Base-by-base conservation (phyloP, 2,329 filamentous ascomycete species). In the Beauveria bassiana region DNA sequence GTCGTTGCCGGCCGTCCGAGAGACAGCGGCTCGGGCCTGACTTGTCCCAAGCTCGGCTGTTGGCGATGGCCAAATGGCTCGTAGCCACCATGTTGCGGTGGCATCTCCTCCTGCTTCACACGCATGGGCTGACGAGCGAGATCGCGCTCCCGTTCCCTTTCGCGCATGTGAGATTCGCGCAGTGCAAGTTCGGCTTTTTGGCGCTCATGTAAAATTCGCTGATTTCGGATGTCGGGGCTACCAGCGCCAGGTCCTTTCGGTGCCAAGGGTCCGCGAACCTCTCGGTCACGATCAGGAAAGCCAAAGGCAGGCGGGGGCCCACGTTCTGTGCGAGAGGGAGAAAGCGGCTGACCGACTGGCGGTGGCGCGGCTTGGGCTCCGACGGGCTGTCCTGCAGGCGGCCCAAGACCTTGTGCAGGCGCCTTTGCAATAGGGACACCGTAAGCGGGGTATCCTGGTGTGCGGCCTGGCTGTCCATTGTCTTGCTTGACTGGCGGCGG, bases 21-120 rank as follows among this genome's bases (percentile, higher is more conserved):
- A 2, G 78, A 69, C 24, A 76, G 65, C 16, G 73, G 74, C 59
- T 82, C 80, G 40, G 67, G 66, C 55, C 79, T 70, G 7, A 76
- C 68, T 24, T 74, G 70, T 4, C 74, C 71, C 20, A 71, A 73
- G 28, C 78, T 76, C 46, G 72, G 69, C 53, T 75, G 71, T 46
- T 74, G 74, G 20, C 74, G 75, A 58, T 76, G 72, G 20, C 72
- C 70, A 60, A 77, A 81, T 0, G 74, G 71, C 45, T 83, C 80
- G 62, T 77, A 79, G 43, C 76, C 78, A 5, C 50, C 50, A 61
- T 74, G 75, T 42, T 72, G 73, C 14, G 69, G 65, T n/a, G 69
- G 68, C 50, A 75, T 66, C 52, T 83, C 81, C 65, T 84, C 81
- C 64, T 82, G 79, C 69, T 83, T 83, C 53, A 82, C 67, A 16